phyloP scores from a whole-genome alignment of 352 stramenopile genomes.

The Stramenopiles sp. region DNA sequence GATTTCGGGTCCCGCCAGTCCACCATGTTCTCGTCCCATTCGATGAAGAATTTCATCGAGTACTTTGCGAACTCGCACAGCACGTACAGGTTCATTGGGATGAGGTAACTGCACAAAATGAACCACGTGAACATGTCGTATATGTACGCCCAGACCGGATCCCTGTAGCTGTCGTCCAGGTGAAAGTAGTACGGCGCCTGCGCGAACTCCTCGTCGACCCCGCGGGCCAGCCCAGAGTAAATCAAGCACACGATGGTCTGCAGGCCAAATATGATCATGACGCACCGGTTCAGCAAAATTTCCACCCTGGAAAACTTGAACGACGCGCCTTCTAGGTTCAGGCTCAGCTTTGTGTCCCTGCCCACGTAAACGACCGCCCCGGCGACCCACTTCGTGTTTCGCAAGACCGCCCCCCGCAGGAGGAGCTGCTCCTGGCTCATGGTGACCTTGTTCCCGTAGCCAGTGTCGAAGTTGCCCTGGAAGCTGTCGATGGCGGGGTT shows the following conservation, averaged over 20 bases:
- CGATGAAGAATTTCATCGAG: constrained; percentile 74
- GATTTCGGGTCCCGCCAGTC: too few relatives aligned
- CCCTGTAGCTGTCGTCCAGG: too few relatives aligned
- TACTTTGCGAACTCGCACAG: constrained; percentile 88
- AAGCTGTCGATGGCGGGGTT: constrained; percentile 70
- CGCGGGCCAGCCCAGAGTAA: background rate
- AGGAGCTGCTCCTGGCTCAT: constrained; percentile 26
- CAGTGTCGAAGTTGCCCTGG: constrained; percentile 30
- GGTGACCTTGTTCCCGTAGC: background rate
- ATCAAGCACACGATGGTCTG: constrained; percentile 1
- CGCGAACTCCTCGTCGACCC: too few relatives aligned
- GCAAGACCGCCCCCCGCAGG: constrained; percentile 50
- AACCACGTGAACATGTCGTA: constrained; percentile 65
- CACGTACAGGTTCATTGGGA: constrained; percentile 91
- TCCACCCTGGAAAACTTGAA: constrained; percentile 59
- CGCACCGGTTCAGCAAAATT: constrained; percentile 46
- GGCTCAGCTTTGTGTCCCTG: constrained; percentile 51
- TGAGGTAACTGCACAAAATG: constrained; percentile 85
- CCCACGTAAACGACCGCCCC: constrained; percentile 49
- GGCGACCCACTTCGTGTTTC: constrained; percentile 51
- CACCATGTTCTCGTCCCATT: constrained; percentile 57
- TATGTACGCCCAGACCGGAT: background rate
- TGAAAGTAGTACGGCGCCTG: too few relatives aligned
- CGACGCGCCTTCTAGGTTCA: constrained; percentile 56
- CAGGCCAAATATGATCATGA: constrained; percentile 52